These are phyloP conservation scores for Sporopachydermia lactativora DNA, from an alignment of 805 yeast genomes.

Conservation along the genomic window DNA sequence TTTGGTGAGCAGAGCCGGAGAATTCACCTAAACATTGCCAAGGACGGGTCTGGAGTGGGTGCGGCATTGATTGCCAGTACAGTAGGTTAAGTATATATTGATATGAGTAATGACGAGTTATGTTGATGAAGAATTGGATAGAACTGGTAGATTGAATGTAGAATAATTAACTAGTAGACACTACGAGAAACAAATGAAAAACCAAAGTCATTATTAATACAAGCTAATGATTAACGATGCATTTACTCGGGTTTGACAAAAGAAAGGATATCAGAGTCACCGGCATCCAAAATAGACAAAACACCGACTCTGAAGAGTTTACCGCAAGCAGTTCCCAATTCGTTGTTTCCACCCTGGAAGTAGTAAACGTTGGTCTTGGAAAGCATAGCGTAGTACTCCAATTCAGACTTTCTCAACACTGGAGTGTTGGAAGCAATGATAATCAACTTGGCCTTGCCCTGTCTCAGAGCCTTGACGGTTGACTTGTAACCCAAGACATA, in stretches of 20 bases:
- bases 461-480: conserved; percentile 94
- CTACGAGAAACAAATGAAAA: no score
- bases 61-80: conserved; percentile 80
- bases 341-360: conserved; percentile 99
- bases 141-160: neutral
- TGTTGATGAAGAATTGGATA: neutral
- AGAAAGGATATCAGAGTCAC: conserved; percentile 98
- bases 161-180: no score
- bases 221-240: no score
- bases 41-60: conserved; percentile 95
- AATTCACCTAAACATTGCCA: conserved; percentile 66
- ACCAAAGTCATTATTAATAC: neutral
- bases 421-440: conserved; percentile 99
- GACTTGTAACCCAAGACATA: conserved; percentile 99
- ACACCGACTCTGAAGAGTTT: conserved; percentile 99
- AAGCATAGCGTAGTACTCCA: conserved; percentile 99
- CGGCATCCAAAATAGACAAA: conserved; percentile 90
- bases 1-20: conserved; percentile 66
- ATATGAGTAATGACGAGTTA: neutral
- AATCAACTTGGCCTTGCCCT: conserved; percentile 97
- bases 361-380: conserved; percentile 93
- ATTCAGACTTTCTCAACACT: conserved; percentile 98
- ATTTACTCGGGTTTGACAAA: neutral
- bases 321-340: conserved; percentile 99
- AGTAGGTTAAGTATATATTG: conserved; percentile 18